Evolutionary conservation across 306 rosid genomes (phyloP).

Genomic region (Rubus idaeus): DNA sequence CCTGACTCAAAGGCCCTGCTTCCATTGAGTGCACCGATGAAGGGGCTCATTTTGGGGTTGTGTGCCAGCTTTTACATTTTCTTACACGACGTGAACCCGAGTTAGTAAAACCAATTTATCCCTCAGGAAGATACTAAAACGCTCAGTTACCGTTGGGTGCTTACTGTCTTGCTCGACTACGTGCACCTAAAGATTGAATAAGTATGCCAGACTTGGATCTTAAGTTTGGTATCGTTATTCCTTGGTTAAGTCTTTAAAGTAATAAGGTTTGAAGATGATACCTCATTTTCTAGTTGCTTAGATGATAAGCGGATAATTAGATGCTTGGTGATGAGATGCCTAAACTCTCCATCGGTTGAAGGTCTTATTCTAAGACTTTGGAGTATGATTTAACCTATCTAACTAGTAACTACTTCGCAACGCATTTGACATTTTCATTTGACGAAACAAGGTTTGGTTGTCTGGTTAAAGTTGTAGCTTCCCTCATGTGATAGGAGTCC

Average conservation of each 20-base stretch:
- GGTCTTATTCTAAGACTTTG: background rate
- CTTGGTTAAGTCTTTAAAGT: no score
- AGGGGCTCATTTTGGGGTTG: background rate
- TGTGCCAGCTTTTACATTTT: background rate
- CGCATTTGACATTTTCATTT: no score
- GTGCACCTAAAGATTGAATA: no score
- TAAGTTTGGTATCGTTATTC: no score
- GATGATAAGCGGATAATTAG: no score
- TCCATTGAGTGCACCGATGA: constrained; percentile 3
- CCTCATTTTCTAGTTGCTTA: no score
- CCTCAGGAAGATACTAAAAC: background rate
- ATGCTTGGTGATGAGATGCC: background rate
- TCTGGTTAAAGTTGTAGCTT: no score
- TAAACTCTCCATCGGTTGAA: background rate
- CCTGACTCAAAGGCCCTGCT: background rate
- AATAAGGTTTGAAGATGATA: no score
- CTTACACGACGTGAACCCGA: background rate
- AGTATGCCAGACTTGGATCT: no score
- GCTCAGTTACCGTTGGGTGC: background rate
- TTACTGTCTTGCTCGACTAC: background rate
- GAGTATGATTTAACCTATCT: background rate
- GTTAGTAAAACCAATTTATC: background rate
- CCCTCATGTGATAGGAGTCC: no score
- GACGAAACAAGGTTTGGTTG: no score
- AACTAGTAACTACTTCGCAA: background rate